Conservation (phyloP, 305 asterid genomes). For the Fraxinus greggii region DNA sequence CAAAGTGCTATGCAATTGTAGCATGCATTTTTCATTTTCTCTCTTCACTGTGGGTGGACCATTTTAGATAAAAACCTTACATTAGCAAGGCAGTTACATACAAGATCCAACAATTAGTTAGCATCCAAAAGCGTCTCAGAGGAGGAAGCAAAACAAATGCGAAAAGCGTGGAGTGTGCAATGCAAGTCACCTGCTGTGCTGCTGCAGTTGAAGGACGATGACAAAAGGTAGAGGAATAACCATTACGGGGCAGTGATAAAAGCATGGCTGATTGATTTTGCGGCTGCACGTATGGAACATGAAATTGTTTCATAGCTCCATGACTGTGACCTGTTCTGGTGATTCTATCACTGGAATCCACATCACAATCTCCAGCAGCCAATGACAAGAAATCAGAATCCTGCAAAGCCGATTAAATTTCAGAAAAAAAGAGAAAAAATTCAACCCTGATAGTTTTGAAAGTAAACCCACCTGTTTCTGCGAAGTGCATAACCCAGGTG, state of each 20-base stretch:
- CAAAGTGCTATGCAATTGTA: background rate
- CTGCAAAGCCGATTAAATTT: slow-evolving; percentile 29
- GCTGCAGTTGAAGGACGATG: slow-evolving; percentile 37
- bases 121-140: background rate
- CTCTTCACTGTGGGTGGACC: background rate
- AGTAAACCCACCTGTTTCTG: slow-evolving; percentile 45
- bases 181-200: slow-evolving; percentile 48
- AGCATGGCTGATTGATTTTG: slow-evolving; percentile 36
- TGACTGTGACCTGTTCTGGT: slow-evolving; percentile 26
- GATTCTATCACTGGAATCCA: slow-evolving; percentile 26
- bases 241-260: slow-evolving; percentile 39
- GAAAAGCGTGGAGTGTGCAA: background rate
- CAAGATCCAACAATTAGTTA: background rate
- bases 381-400: slow-evolving; percentile 41
- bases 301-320: slow-evolving; percentile 28
- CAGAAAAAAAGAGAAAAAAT: background rate
- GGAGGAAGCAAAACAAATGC: background rate
- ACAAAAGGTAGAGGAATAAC: slow-evolving; percentile 37
- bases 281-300: slow-evolving; percentile 30
- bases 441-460: slow-evolving; percentile 1
- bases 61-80: background rate
- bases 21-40: background rate
- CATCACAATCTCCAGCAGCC: slow-evolving; percentile 34
- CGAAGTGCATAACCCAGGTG: slow-evolving; percentile 31
- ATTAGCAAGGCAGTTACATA: background rate